Evolutionary conservation across 108 stramenopile species (phyloP).

Genomic region (Cyclostephanos invisitatus): DNA sequence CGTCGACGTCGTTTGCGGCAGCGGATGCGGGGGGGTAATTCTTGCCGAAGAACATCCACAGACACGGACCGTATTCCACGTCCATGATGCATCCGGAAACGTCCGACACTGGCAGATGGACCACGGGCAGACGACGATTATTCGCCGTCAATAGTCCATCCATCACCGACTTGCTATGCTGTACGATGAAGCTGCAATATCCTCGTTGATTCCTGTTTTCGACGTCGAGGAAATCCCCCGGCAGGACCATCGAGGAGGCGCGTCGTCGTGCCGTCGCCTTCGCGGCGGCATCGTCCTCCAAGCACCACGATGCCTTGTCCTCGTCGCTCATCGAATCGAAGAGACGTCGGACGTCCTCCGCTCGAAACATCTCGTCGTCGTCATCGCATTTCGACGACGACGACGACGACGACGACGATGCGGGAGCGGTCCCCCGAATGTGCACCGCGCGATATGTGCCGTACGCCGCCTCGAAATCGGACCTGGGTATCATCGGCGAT

Average conservation of each 20-base stretch:
- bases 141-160: conserved; percentile 31
- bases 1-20: no score
- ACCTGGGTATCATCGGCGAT: conserved; percentile 2
- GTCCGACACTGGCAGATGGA: conserved; percentile 41
- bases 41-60: conserved; percentile 50
- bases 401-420: not conserved
- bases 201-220: conserved; percentile 34
- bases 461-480: conserved; percentile 29
- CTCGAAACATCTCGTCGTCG: conserved; percentile 3
- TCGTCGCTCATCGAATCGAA: conserved; percentile 49
- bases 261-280: conserved; percentile 7
- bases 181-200: conserved; percentile 85
- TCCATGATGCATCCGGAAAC: conserved; percentile 13
- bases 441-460: conserved; percentile 21
- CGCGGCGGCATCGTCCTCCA: conserved; percentile 50
- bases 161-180: conserved; percentile 54
- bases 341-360: conserved; percentile 40
- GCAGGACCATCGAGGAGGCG: conserved; percentile 12
- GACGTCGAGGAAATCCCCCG: conserved; percentile 33
- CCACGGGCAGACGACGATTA: conserved; percentile 56
- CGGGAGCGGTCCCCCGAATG: conserved; percentile 15
- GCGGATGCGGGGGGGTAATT: no score
- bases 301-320: conserved; percentile 73
- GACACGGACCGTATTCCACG: conserved; percentile 36
- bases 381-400: not conserved